phyloP scores from a whole-genome alignment of 1,284 basidiomycete species.

The Microbotryum lychnidis-dioicae region DNA sequence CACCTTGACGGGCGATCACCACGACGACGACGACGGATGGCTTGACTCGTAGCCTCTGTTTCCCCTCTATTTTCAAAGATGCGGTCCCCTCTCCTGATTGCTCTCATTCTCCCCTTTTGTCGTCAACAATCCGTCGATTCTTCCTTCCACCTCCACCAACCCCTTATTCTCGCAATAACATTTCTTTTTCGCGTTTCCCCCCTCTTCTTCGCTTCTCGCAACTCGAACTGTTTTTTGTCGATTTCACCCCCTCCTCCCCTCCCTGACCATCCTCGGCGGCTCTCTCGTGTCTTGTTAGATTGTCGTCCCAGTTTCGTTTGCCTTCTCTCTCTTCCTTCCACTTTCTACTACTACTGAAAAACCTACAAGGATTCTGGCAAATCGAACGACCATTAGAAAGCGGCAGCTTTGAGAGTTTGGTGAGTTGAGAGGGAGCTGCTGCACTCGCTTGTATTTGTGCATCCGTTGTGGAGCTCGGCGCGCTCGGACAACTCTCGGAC shows the following conservation, averaged over 20 bases:
- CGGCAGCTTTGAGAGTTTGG: too few species aligned
- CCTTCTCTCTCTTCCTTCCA: neutral
- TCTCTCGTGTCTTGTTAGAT: neutral
- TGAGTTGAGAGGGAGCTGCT: too few species aligned
- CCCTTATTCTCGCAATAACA: neutral
- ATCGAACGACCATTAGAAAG: too few species aligned
- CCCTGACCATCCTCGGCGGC: neutral
- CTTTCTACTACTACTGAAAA: neutral
- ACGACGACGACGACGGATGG: too few species aligned
- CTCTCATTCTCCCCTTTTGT: neutral
- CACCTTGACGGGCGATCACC: too few species aligned
- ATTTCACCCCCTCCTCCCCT: neutral
- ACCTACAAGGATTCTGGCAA: neutral
- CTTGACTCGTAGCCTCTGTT: too few species aligned
- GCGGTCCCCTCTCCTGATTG: too few species aligned
- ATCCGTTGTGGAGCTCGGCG: too few species aligned
- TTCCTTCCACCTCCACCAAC: neutral
- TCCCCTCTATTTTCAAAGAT: too few species aligned
- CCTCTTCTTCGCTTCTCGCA: neutral
- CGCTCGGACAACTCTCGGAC: too few species aligned
- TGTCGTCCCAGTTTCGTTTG: neutral
- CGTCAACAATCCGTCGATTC: neutral
- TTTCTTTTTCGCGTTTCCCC: neutral
- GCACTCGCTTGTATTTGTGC: too few species aligned
- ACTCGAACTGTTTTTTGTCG: neutral